Evolutionary conservation across 805 yeast genomes (phyloP).

Genomic region (Pichia eremophila): DNA sequence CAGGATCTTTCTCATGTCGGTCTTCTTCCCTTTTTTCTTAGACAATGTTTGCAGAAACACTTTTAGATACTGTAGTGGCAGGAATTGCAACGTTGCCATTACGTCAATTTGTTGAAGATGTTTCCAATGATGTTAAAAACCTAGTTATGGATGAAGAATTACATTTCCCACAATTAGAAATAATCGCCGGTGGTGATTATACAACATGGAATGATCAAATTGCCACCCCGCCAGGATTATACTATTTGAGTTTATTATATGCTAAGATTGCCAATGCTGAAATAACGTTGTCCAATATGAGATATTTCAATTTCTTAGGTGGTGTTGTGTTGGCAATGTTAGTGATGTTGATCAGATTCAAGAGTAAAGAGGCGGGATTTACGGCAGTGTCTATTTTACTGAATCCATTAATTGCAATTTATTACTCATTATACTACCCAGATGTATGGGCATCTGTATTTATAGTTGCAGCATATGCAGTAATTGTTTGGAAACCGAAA

Average conservation of each 20-base stretch:
- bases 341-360: slow-evolving; percentile 11
- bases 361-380: slow-evolving; percentile 10
- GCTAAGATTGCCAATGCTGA: slow-evolving; percentile 22
- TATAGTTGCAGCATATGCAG: slow-evolving; percentile 45
- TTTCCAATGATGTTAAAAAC: slow-evolving; percentile 16
- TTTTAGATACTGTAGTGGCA: slow-evolving; percentile 11
- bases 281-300: slow-evolving; percentile 31
- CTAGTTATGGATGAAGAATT: slow-evolving; percentile 69
- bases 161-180: slow-evolving; percentile 72
- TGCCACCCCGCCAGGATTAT: slow-evolving; percentile 95
- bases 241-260: slow-evolving; percentile 37
- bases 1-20: too few relatives aligned
- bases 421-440: slow-evolving; percentile 75
- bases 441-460: slow-evolving; percentile 86
- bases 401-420: slow-evolving; percentile 67
- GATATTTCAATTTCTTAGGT: slow-evolving; percentile 59
- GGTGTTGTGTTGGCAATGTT: slow-evolving; percentile 36
- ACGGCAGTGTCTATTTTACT: slow-evolving; percentile 29
- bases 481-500: slow-evolving; percentile 29
- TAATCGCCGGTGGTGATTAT: slow-evolving; percentile 54
- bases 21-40: background rate
- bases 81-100: slow-evolving; percentile 13
- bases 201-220: slow-evolving; percentile 77
- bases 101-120: slow-evolving; percentile 12
- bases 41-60: slow-evolving; percentile 6